Evolutionary conservation across 2,329 filamentous ascomycete species (phyloP), one percentile per base, ranked within the genome.

Genomic region (Colletotrichum plurivorum): DNA sequence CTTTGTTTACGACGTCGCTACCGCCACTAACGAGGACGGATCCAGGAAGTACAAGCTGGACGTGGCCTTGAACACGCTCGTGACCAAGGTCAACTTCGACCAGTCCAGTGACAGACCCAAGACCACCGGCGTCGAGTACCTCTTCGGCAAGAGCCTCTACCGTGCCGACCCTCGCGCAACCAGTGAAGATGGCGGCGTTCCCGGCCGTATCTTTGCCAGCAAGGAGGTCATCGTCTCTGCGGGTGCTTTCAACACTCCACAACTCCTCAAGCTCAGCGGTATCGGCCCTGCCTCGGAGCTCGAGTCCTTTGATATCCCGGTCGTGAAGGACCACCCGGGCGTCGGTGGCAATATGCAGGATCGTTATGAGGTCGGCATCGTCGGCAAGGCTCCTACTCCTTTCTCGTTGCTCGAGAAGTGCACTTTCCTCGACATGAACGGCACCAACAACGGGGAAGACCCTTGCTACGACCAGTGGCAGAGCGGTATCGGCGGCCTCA

Each of bases 261-360:
- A 87, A 70, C 79, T 88, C 4, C 81, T 88, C 4, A 84, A 85
- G 75, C 78, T 87, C 0, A 86, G 83, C 56, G 86, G 86, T 15
- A 79, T 88, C 25, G 85, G 85, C 0, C 80, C 83, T 2, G 77
- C 75, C 0, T 75, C 76, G 0, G 81, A 83, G 25, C 78, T 89
- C 2, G 63, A 80, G 15, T 74, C 78, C 18, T 79, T 84, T 54
- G 75, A 81, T n/a, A 88, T 88, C 46, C 74, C 79, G 0, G 72
- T 85, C 1, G 68, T 88, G 4, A 78, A 79, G 5, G 79, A 85
- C 48, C 79, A 84, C 1, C 81, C 82, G 1, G 85, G 85, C 1
- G 86, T 88, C 0, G 87, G 85, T 4, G 78, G 85, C 71, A 84
- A 85, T 58, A 78, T 88, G 70, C 79, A 80, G 67, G 85, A 88